Evolutionary conservation across 1,284 basidiomycete genomes (phyloP).

Genomic region (Caloboletus firmus): DNA sequence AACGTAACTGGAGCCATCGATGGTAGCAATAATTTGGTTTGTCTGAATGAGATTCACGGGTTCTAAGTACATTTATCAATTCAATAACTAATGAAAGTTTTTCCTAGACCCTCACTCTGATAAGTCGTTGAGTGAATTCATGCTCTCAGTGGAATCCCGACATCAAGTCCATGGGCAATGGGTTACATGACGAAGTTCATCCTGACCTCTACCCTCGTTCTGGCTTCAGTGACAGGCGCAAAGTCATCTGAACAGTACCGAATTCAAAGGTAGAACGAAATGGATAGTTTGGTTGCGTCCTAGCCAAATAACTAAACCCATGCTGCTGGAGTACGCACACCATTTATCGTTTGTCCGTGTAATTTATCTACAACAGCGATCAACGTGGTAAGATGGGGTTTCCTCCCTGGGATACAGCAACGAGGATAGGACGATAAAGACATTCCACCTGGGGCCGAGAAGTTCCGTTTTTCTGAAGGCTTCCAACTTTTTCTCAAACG

Average conservation of each 20-base stretch:
- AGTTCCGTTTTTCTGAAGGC: too few species aligned
- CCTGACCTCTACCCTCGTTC: neutral
- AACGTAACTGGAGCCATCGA: too few species aligned
- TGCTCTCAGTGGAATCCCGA: neutral
- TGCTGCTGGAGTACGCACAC: neutral
- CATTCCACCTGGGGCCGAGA: too few species aligned
- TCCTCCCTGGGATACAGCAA: neutral
- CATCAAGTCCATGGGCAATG: neutral
- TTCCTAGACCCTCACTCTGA: too few species aligned
- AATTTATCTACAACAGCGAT: neutral
- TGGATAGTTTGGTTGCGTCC: neutral
- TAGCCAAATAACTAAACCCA: neutral
- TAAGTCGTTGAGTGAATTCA: too few species aligned
- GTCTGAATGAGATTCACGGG: too few species aligned
- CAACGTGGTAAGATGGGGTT: neutral
- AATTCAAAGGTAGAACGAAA: neutral
- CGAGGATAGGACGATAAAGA: too few species aligned
- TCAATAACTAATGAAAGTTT: too few species aligned
- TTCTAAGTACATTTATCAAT: too few species aligned
- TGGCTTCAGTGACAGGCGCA: neutral
- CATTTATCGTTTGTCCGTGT: neutral
- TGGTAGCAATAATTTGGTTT: too few species aligned
- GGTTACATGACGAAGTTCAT: neutral
- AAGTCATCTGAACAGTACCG: neutral
- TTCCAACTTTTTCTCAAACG: too few species aligned